A percentile compares a stretch with the other conserved stretches of the same genome.
These are phyloP conservation scores for Phytophthora fragariae DNA, from an alignment of 352 stramenopile species.

Conservation along the genomic window DNA sequence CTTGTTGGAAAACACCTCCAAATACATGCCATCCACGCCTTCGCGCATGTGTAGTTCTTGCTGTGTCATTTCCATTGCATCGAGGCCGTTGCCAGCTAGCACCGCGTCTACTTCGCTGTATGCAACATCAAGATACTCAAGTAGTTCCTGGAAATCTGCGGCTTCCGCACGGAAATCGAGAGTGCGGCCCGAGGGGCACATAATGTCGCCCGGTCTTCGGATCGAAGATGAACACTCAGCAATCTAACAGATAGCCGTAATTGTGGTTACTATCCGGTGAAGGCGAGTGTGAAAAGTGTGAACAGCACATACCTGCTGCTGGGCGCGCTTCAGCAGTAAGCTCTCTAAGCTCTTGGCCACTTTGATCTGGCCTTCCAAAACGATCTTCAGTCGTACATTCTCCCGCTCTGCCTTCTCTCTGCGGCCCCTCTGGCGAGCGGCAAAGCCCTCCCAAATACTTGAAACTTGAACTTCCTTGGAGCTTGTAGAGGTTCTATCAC, in stretches of 20 bases:
- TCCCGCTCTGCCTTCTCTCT: conserved; percentile 39
- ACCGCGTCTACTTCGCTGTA: conserved; percentile 13
- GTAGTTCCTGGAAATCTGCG: conserved; percentile 26
- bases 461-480: conserved; percentile 14
- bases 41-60: conserved; percentile 21
- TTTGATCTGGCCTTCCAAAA: conserved; percentile 52
- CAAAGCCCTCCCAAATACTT: conserved; percentile 36
- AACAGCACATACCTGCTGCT: conserved; percentile 22
- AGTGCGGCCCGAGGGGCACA: conserved; percentile 5
- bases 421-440: conserved; percentile 12
- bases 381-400: conserved; percentile 37
- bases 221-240: conserved; percentile 16
- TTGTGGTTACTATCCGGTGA: background rate
- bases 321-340: conserved; percentile 37
- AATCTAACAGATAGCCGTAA: conserved; percentile 1
- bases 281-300: background rate
- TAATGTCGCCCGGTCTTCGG: conserved; percentile 8
- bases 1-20: conserved; percentile 28
- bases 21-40: conserved; percentile 7
- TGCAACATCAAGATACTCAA: conserved; percentile 17
- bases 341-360: conserved; percentile 53
- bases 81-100: conserved; percentile 17
- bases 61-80: conserved; percentile 7
- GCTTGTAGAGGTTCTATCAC: background rate
- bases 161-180: conserved; percentile 24